Evolutionary conservation across 2,329 filamentous ascomycete species (phyloP).

Genomic region (Penicillium sp.): DNA sequence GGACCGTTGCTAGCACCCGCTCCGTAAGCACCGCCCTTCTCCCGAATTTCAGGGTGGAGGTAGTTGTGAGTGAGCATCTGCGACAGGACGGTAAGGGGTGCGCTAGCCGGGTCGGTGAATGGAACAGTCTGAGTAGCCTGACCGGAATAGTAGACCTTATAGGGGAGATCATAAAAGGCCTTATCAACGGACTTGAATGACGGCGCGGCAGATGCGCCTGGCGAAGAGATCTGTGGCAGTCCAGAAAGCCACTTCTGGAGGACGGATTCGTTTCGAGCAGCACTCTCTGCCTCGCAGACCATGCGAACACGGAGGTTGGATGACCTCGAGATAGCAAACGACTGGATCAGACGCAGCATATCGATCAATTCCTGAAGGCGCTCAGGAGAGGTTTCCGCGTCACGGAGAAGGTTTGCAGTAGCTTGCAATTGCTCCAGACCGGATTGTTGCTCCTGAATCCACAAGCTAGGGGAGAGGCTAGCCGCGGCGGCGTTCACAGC

Average conservation of each 20-base stretch:
- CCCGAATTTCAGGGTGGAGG: constrained; percentile 94
- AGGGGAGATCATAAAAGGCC: constrained; percentile 91
- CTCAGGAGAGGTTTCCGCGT: constrained; percentile 72
- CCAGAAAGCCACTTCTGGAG: constrained; percentile 73
- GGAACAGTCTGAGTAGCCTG: constrained; percentile 82
- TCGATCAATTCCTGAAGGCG: constrained; percentile 75
- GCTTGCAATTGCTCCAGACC: constrained; percentile 91
- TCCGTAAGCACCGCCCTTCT: constrained; percentile 96
- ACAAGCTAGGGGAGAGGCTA: constrained; percentile 73
- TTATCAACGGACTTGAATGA: constrained; percentile 58
- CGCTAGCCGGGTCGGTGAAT: constrained; percentile 76
- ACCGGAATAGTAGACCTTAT: constrained; percentile 95
- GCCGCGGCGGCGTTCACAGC: constrained; percentile 85
- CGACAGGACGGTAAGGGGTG: constrained; percentile 84
- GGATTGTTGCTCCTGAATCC: constrained; percentile 80
- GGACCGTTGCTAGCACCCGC: constrained; percentile 84
- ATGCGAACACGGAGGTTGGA: constrained; percentile 77
- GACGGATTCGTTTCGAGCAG: constrained; percentile 70
- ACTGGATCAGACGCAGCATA: constrained; percentile 86
- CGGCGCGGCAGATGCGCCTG: constrained; percentile 41
- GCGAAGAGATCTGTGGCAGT: constrained; percentile 57
- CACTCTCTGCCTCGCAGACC: constrained; percentile 81
- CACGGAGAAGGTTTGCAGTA: constrained; percentile 72
- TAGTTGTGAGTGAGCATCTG: constrained; percentile 96
- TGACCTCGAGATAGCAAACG: constrained; percentile 72